Evolutionary conservation across 495 filamentous ascomycete species (phyloP).

Genomic region (Elasticomyces elasticus): DNA sequence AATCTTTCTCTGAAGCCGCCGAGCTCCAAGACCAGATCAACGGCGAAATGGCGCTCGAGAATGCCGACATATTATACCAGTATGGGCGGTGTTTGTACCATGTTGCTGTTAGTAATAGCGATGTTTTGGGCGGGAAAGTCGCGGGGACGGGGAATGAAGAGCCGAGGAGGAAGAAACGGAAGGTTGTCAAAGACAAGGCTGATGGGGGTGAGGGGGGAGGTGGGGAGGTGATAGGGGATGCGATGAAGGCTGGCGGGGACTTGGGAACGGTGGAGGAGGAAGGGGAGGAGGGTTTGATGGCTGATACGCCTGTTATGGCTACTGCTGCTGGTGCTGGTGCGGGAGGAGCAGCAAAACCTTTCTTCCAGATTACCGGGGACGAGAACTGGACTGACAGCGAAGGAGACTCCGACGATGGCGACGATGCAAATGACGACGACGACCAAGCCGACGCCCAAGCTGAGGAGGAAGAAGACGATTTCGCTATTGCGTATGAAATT

Average conservation of each 20-base stretch:
- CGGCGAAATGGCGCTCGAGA: conserved; percentile 79
- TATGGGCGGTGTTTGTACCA: conserved; percentile 91
- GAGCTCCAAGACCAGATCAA: conserved; percentile 85
- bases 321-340: conserved; percentile 11
- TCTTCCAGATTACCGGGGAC: conserved; percentile 88
- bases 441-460: conserved; percentile 25
- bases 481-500: conserved; percentile 80
- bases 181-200: conserved; percentile 4
- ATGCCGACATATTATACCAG: conserved; percentile 83
- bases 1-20: conserved; percentile 77
- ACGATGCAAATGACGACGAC: too few species aligned
- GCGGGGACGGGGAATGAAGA: conserved; percentile 39
- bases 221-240: conserved; percentile 11
- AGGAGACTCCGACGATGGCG: conserved; percentile 65
- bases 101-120: conserved; percentile 84
- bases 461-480: conserved; percentile 77
- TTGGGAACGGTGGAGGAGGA: conserved; percentile 36
- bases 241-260: conserved; percentile 32
- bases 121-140: conserved; percentile 79
- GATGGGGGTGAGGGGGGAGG: neutral
- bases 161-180: conserved; percentile 23
- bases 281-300: conserved; percentile 31
- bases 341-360: conserved; percentile 42
- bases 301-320: conserved; percentile 31
- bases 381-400: conserved; percentile 78